phyloP scores from a whole-genome alignment of 2,329 filamentous ascomycete genomes.

The Didymella lethalis region DNA sequence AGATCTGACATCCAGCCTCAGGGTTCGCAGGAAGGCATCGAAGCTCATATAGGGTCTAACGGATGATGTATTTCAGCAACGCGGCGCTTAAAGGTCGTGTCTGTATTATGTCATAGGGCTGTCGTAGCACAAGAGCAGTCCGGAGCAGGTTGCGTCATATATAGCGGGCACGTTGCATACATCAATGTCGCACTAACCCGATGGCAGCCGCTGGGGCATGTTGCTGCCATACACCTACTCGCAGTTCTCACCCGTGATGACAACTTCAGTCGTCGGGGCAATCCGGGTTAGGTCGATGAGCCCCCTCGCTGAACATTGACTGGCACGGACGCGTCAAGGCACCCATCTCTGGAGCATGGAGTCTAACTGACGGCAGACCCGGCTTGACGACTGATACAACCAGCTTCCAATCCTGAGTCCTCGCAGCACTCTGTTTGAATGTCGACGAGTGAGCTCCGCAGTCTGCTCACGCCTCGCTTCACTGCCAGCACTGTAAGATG shows the following conservation, averaged over 20 bases:
- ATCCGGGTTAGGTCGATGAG: neutral
- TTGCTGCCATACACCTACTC: neutral
- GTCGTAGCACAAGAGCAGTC: neutral
- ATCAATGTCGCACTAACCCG: neutral
- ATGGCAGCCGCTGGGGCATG: neutral
- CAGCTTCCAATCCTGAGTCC: neutral
- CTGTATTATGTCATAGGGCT: neutral
- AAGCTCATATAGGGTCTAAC: neutral
- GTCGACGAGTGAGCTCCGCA: neutral
- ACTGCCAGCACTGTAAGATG: neutral
- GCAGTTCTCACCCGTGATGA: neutral
- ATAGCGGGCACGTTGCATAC: neutral
- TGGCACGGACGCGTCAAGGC: neutral
- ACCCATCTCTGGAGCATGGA: neutral
- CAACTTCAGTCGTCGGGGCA: neutral
- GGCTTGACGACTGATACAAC: neutral
- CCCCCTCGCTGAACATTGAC: neutral
- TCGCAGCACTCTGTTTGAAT: neutral
- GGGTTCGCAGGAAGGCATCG: neutral
- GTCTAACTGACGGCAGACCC: neutral
- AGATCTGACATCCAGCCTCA: neutral
- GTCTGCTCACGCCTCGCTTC: neutral
- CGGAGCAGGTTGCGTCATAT: neutral
- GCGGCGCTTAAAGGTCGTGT: neutral
- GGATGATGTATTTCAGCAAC: neutral